Evolutionary conservation across 129 eudicot species (phyloP).

Genomic region (Flaveria robusta): DNA sequence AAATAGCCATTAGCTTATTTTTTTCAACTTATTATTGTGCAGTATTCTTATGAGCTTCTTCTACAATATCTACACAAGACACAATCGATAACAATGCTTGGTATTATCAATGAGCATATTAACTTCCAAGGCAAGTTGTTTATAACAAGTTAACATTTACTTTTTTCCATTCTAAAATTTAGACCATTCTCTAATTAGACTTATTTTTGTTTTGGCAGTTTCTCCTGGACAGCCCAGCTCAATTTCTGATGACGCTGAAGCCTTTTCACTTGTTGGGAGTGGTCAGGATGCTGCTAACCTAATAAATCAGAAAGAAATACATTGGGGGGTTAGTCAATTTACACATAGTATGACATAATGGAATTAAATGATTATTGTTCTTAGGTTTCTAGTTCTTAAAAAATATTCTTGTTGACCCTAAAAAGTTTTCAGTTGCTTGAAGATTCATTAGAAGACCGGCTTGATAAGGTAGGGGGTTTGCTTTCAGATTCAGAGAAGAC

Average conservation of each 20-base stretch:
- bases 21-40: slow-evolving; percentile 22
- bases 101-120: slow-evolving; percentile 88
- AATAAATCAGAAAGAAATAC: slow-evolving; percentile 94
- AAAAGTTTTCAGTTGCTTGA: slow-evolving; percentile 67
- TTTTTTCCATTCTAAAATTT: not conserved
- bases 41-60: slow-evolving; percentile 92
- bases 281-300: slow-evolving; percentile 88
- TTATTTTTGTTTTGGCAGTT: slow-evolving; percentile 47
- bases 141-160: not conserved
- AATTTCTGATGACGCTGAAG: slow-evolving; percentile 89
- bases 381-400: not conserved
- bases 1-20: not conserved
- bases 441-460: slow-evolving; percentile 87
- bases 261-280: slow-evolving; percentile 78
- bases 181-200: not conserved
- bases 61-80: slow-evolving; percentile 94
- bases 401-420: slow-evolving; percentile 21
- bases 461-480: slow-evolving; percentile 75
- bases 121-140: slow-evolving; percentile 65
- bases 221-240: slow-evolving; percentile 94
- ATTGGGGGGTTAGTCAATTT: slow-evolving; percentile 90
- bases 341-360: not conserved
- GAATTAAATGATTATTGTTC: not conserved
- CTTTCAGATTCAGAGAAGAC: slow-evolving; percentile 75
- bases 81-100: slow-evolving; percentile 87